Conservation (phyloP, 352 stramenopile species). For the Globisporangium solare region DNA sequence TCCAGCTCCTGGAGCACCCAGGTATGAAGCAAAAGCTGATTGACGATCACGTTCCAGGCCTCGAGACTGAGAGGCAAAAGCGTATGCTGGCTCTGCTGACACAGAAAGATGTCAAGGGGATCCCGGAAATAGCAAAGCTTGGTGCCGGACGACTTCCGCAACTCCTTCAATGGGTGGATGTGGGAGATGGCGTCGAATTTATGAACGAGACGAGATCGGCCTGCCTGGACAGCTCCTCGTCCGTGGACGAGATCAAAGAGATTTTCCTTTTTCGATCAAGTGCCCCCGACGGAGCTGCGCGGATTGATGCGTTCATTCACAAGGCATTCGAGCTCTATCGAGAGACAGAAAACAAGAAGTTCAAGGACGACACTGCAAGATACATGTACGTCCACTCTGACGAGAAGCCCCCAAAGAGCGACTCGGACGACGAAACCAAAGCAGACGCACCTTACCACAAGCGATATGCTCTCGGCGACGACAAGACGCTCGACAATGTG, state of each 20-base stretch:
- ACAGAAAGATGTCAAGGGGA: not conserved
- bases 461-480: conserved; percentile 75
- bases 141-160: conserved; percentile 6
- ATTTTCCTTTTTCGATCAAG: conserved; percentile 5
- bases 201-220: conserved; percentile 7
- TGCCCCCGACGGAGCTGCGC: not conserved
- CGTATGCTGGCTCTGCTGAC: not conserved
- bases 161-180: conserved; percentile 10
- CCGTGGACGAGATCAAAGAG: not conserved
- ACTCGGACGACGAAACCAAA: conserved; percentile 6
- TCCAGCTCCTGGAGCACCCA: conserved; percentile 27
- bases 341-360: conserved; percentile 9
- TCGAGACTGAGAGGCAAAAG: conserved; percentile 3
- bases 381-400: conserved; percentile 44
- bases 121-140: conserved; percentile 1
- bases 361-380: conserved; percentile 16
- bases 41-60: not conserved
- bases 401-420: conserved; percentile 7
- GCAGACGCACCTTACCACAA: conserved; percentile 27
- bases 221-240: not conserved
- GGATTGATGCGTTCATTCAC: not conserved
- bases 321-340: not conserved
- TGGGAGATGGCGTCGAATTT: conserved; percentile 12
- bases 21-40: conserved; percentile 6
- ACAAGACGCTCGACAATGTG: conserved; percentile 87